Evolutionary conservation across 2,329 filamentous ascomycete species (phyloP), one percentile per base, ranked within the genome.

Genomic region (Cladosporium phlei): DNA sequence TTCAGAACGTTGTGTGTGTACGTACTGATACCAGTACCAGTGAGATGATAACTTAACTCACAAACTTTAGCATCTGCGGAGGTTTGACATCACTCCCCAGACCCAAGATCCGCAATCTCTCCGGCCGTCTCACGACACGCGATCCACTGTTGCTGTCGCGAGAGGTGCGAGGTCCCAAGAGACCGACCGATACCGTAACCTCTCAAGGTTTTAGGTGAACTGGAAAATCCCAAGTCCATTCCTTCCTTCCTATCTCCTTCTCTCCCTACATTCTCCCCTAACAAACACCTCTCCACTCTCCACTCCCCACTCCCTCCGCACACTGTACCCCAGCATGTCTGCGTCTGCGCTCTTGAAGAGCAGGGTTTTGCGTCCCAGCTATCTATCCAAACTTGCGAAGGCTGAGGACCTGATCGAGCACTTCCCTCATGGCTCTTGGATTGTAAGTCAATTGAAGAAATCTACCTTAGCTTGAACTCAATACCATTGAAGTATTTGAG

Each of bases 321-420:
- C 34, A 43, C 39, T 39, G 17, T 29, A 20, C 39, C 42, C 32
- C 47, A 48, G 19, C 32, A 60, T 60, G 58, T 52, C 58, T 24
- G 54, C 55, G 10, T 55, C 83, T 53, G 83, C 84, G 42, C 78
- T 87, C 49, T 74, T 95, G 61, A 86, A 83, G 72, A 79, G 82
- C 60, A 84, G 88, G 58, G 76, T 93, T 52, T 75, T 82, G 57
- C 79, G 86, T 55, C 83, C 88, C 17, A 85, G 84, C 32, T 82
- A 91, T 68, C 76, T 94, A 47, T 83, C 82, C 60, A 94, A 91
- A 76, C 74, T 95, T 49, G 82, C 83, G 58, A 82, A 82, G 59
- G 80, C 88, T 28, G 80, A 93, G 66, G 88, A 94, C 65, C 69
- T 94, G 54, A 76, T 95, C 50, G 76, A 85, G 53, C 77, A 86